A percentile compares a stretch with the other conserved stretches of the same genome.
These are phyloP conservation scores for Lyophyllum shimeji DNA, from an alignment of 768 basidiomycete genomes.

Conservation along the genomic window DNA sequence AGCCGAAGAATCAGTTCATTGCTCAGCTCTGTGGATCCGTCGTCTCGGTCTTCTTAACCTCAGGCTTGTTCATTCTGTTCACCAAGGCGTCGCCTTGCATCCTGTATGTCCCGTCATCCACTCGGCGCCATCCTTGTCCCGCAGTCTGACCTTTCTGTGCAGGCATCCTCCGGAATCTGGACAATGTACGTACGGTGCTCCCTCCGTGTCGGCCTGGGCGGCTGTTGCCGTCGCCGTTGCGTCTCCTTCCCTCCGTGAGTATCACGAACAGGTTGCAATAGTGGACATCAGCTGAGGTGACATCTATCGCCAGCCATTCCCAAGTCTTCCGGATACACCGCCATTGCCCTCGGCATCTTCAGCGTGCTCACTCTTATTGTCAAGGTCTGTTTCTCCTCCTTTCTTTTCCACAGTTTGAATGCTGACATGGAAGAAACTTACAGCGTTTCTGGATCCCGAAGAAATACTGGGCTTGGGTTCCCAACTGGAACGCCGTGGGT, in stretches of 20 bases:
- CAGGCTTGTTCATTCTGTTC: slow-evolving; percentile 62
- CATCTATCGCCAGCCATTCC: slow-evolving; percentile 41
- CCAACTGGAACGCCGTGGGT: slow-evolving; percentile 58
- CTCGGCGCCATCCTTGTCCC: not conserved
- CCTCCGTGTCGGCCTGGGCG: slow-evolving; percentile 55
- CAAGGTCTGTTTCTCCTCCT: slow-evolving; percentile 25
- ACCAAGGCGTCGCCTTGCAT: slow-evolving; percentile 64
- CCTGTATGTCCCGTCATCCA: slow-evolving; percentile 29
- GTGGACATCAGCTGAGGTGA: not conserved
- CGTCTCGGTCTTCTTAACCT: slow-evolving; percentile 59
- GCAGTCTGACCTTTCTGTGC: not conserved
- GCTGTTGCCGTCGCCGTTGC: slow-evolving; percentile 56
- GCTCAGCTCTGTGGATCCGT: slow-evolving; percentile 58
- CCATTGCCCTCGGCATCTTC: slow-evolving; percentile 50
- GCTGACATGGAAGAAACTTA: not conserved
- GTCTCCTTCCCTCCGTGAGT: slow-evolving; percentile 43
- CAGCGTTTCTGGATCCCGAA: slow-evolving; percentile 44
- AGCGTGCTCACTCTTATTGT: slow-evolving; percentile 44
- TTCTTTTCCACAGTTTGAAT: not conserved
- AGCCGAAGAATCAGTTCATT: slow-evolving; percentile 62
- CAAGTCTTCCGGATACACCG: slow-evolving; percentile 53
- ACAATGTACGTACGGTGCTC: slow-evolving; percentile 53
- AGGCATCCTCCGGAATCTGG: slow-evolving; percentile 28
- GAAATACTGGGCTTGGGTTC: slow-evolving; percentile 48
- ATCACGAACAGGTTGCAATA: not conserved